These are phyloP conservation scores for Phaffia tasmanica DNA, from an alignment of 768 basidiomycete species.

Conservation along the genomic window DNA sequence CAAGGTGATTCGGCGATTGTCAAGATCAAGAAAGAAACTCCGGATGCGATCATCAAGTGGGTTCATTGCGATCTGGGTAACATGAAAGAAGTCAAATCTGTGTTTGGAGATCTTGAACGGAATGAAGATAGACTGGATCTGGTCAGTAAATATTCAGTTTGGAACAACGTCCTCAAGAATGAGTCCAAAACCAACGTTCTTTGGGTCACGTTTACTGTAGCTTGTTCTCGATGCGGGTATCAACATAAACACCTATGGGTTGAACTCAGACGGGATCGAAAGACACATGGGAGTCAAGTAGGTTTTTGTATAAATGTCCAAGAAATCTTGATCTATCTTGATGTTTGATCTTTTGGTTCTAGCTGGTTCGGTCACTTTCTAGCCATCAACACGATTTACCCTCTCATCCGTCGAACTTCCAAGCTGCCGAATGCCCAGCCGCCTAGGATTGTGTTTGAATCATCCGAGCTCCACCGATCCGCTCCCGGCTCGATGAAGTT, in stretches of 20 bases:
- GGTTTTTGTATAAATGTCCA: too few relatives aligned
- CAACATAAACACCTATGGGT: conserved; percentile 33
- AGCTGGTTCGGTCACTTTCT: conserved; percentile 42
- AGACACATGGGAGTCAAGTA: conserved; percentile 24
- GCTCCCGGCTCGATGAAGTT: conserved; percentile 38
- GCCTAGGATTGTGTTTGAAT: conserved; percentile 41
- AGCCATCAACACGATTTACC: conserved; percentile 39
- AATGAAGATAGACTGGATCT: conserved; percentile 32
- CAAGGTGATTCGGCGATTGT: conserved; percentile 35
- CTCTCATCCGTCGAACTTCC: conserved; percentile 39
- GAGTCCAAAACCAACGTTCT: too few relatives aligned
- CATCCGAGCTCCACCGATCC: conserved; percentile 40
- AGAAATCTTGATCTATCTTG: too few relatives aligned
- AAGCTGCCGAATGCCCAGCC: conserved; percentile 31
- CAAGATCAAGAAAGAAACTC: conserved; percentile 28
- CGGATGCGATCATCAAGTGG: conserved; percentile 31
- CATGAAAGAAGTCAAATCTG: conserved; percentile 33
- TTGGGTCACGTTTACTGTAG: conserved; percentile 10
- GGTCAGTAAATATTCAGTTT: conserved; percentile 23
- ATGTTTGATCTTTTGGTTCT: conserved; percentile 19
- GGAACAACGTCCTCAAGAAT: too few relatives aligned
- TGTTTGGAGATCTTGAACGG: conserved; percentile 28
- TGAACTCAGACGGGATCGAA: conserved; percentile 31
- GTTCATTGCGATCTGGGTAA: conserved; percentile 31
- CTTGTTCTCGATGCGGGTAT: conserved; percentile 32